A percentile compares a stretch with the other conserved stretches of the same genome.
These are phyloP conservation scores for Polysphondylium violaceum DNA, from an alignment of 78 protist species.

Conservation along the genomic window DNA sequence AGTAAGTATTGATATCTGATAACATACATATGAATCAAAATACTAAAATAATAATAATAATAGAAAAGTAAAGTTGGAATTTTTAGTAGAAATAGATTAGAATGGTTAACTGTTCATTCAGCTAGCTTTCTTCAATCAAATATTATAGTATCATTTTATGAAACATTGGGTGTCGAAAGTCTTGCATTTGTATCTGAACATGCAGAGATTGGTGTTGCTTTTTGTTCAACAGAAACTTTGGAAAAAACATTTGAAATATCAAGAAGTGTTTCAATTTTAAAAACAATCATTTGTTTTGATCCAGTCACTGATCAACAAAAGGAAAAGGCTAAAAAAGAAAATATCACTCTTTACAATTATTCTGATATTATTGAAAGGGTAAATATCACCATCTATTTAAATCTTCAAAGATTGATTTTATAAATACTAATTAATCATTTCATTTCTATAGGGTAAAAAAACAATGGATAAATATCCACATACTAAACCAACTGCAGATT, in stretches of 20 bases:
- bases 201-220: conserved; percentile 53
- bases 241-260: conserved; percentile 13
- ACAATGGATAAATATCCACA: conserved; percentile 8
- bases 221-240: conserved; percentile 56
- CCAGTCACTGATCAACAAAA: conserved; percentile 1
- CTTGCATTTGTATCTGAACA: conserved; percentile 75
- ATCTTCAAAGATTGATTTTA: background rate
- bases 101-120: conserved; percentile 82
- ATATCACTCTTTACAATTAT: conserved; percentile 3
- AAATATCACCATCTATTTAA: background rate
- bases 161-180: conserved; percentile 64
- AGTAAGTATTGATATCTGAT: conserved; percentile 5
- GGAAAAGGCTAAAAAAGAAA: background rate
- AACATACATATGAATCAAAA: background rate
- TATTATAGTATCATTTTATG: conserved; percentile 51
- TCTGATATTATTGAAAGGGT: conserved; percentile 11
- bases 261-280: background rate
- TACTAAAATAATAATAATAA: no score
- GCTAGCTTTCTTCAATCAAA: conserved; percentile 26
- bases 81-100: conserved; percentile 71
- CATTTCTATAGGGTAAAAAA: conserved; percentile 5
- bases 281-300: conserved; percentile 53
- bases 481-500: conserved; percentile 55
- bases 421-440: background rate
- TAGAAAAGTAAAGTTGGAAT: conserved; percentile 80